Conservation (phyloP, 1,284 basidiomycete genomes). For the Apiotrichum porosum region DNA sequence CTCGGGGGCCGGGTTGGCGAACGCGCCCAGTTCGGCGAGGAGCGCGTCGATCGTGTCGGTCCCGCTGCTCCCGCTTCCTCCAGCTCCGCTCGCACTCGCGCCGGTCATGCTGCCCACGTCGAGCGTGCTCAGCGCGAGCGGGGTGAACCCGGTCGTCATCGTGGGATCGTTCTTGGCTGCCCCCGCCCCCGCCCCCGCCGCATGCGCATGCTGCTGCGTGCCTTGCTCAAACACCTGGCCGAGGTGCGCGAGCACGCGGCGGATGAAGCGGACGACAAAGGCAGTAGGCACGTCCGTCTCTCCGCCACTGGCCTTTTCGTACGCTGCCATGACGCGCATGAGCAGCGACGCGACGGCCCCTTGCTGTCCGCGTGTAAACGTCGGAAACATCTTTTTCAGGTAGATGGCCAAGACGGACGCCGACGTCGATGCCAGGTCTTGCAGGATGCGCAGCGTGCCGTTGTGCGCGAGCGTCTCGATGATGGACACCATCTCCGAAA, state of each 20-base stretch:
- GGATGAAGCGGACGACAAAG: constrained; percentile 24
- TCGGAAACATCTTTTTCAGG: neutral
- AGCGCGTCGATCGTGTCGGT: too few species aligned
- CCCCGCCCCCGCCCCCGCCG: too few species aligned
- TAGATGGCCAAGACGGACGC: neutral
- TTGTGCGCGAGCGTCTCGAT: neutral
- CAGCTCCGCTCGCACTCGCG: too few species aligned
- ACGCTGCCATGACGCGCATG: constrained; percentile 16
- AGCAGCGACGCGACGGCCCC: constrained; percentile 22
- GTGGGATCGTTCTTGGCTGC: neutral
- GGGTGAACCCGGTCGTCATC: too few species aligned
- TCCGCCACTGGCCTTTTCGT: constrained; percentile 11
- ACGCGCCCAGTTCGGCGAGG: neutral
- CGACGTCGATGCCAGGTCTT: neutral
- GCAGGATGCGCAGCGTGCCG: neutral
- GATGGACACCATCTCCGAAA: neutral
- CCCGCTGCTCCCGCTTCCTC: too few species aligned
- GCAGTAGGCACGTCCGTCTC: constrained; percentile 20
- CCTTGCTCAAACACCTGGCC: constrained; percentile 11
- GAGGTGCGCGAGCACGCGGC: constrained; percentile 20
- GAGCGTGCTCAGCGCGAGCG: neutral
- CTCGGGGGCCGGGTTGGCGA: neutral
- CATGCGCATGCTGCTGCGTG: too few species aligned
- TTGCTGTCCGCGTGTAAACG: constrained; percentile 12
- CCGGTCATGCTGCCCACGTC: neutral